phyloP scores from a whole-genome alignment of 371 early-diverging fungal genomes.

The Saksenaea oblongispora region DNA sequence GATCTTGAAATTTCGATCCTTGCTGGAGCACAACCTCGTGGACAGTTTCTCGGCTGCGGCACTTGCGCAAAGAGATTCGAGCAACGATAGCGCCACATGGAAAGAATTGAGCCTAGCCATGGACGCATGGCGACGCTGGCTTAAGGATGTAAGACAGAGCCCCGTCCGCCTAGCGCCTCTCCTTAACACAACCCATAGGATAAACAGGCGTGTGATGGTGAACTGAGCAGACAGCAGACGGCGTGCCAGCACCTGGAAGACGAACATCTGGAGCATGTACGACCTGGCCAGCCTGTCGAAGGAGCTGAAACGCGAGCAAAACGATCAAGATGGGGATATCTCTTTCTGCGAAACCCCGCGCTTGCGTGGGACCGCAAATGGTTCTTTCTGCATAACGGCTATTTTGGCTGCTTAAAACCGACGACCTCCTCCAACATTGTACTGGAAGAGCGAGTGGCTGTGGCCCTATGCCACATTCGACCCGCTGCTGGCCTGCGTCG shows the following conservation, averaged over 20 bases:
- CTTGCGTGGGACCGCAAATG: slow-evolving; percentile 18
- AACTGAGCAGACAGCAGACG: slow-evolving; percentile 29
- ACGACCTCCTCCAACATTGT: slow-evolving; percentile 54
- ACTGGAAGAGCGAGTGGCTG: slow-evolving; percentile 56
- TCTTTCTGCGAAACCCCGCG: slow-evolving; percentile 17
- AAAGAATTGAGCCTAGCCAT: slow-evolving; percentile 31
- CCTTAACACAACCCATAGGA: slow-evolving; percentile 25
- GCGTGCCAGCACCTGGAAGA: slow-evolving; percentile 32
- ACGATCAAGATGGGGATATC: slow-evolving; percentile 40
- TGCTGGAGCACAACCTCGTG: slow-evolving; percentile 42
- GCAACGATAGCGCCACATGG: slow-evolving; percentile 41
- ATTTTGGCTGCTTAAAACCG: slow-evolving; percentile 55
- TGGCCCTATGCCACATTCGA: slow-evolving; percentile 65
- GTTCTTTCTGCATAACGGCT: slow-evolving; percentile 34
- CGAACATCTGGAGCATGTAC: slow-evolving; percentile 35
- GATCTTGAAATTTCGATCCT: slow-evolving; percentile 42
- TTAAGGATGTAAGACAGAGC: slow-evolving; percentile 31
- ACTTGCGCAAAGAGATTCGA: slow-evolving; percentile 40
- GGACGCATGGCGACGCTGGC: slow-evolving; percentile 44
- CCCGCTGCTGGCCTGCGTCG: slow-evolving; percentile 57
- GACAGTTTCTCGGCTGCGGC: slow-evolving; percentile 41
- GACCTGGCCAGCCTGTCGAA: slow-evolving; percentile 39
- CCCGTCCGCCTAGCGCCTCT: background rate
- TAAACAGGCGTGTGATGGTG: slow-evolving; percentile 42
- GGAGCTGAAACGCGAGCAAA: slow-evolving; percentile 18